phyloP scores from a whole-genome alignment of 2,329 filamentous ascomycete genomes.

The Venturia nashicola region DNA sequence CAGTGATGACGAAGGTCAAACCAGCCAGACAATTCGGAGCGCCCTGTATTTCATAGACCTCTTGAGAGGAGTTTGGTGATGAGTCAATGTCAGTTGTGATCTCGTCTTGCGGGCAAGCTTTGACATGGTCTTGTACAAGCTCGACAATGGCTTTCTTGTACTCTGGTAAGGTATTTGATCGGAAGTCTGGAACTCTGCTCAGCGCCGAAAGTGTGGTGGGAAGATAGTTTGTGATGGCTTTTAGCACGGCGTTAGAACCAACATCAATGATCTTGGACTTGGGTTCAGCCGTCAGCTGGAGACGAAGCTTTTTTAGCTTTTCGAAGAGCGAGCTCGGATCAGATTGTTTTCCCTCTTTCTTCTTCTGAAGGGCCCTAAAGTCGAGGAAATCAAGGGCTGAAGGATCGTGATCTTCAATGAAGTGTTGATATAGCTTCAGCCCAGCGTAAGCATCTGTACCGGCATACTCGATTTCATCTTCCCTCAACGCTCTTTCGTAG shows the following conservation, averaged over 20 bases:
- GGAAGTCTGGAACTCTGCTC: neutral
- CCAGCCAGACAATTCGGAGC: constrained; percentile 83
- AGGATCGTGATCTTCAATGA: neutral
- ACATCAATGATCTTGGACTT: neutral
- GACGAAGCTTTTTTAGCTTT: neutral
- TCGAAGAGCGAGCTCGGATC: neutral
- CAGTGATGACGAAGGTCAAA: constrained; percentile 90
- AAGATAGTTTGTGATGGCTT: neutral
- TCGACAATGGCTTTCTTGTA: neutral
- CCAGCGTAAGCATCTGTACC: neutral
- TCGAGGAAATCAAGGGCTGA: neutral
- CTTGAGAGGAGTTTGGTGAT: neutral
- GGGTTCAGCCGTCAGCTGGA: neutral
- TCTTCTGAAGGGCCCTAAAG: neutral
- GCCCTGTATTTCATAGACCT: constrained; percentile 40
- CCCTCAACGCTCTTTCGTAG: neutral
- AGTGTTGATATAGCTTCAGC: neutral
- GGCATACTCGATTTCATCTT: neutral
- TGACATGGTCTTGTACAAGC: neutral
- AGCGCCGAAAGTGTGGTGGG: neutral
- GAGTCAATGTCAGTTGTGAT: neutral
- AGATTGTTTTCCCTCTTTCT: neutral
- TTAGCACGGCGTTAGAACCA: neutral
- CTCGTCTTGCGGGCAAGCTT: neutral
- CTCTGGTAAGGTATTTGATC: neutral